Conservation (phyloP, 202 grass and related monocot species). For the Schoenoplectus tabernaemontani region DNA sequence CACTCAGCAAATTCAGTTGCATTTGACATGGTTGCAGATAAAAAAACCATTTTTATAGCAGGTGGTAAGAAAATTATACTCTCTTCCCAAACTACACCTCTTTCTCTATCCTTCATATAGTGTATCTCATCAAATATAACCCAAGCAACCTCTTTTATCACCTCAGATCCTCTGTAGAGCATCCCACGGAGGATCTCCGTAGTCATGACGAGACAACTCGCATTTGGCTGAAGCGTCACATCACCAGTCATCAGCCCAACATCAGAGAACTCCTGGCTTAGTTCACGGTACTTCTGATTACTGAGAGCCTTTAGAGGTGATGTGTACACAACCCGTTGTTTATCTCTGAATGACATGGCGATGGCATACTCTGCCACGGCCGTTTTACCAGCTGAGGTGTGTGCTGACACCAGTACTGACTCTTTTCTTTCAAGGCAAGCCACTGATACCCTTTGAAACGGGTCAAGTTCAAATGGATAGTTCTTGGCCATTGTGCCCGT, state of each 20-base stretch:
- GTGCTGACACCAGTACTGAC: constrained; percentile 82
- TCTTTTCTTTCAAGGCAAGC: constrained; percentile 88
- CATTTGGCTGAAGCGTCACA: constrained; percentile 85
- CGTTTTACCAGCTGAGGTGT: constrained; percentile 94
- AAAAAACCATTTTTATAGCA: constrained; percentile 99
- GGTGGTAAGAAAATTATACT: constrained; percentile 90
- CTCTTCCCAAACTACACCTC: constrained; percentile 96
- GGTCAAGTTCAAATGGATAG: constrained; percentile 90
- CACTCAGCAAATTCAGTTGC: constrained; percentile 98
- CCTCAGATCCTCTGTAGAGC: constrained; percentile 95
- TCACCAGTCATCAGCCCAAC: constrained; percentile 94
- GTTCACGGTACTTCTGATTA: constrained; percentile 98
- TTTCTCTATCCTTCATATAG: constrained; percentile 98
- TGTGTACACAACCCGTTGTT: constrained; percentile 93
- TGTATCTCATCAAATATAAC: constrained; percentile 99
- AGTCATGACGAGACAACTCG: constrained; percentile 94
- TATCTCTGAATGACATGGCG: constrained; percentile 91
- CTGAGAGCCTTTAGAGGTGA: constrained; percentile 91
- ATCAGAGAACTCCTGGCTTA: constrained; percentile 86
- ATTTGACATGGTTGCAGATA: constrained; percentile 97
- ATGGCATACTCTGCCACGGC: constrained; percentile 89
- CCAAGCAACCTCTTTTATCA: constrained; percentile 97
- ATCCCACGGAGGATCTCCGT: constrained; percentile 95
- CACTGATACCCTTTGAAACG: constrained; percentile 79
- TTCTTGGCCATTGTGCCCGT: constrained; percentile 80